phyloP scores from a whole-genome alignment of 352 stramenopile genomes.

The Elongisporangium anandrum region DNA sequence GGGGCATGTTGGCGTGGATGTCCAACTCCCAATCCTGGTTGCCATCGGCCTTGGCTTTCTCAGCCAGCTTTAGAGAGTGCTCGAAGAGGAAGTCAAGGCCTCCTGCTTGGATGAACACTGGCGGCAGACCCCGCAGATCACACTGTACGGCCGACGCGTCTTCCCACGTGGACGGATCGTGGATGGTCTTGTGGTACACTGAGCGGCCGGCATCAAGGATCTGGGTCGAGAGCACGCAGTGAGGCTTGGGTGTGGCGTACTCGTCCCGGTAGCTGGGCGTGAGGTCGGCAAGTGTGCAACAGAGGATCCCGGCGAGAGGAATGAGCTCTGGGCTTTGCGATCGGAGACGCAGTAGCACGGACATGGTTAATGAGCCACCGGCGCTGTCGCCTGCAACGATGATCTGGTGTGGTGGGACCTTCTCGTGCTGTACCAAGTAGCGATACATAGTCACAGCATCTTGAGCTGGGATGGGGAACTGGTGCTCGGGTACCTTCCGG shows the following conservation, averaged over 20 bases:
- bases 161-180: constrained; percentile 24
- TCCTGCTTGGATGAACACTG: constrained; percentile 35
- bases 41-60: constrained; percentile 30
- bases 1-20: constrained; percentile 28
- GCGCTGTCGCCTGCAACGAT: constrained; percentile 42
- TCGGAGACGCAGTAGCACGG: constrained; percentile 29
- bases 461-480: constrained; percentile 29
- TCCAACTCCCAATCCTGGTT: constrained; percentile 37
- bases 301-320: constrained; percentile 25
- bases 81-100: constrained; percentile 34
- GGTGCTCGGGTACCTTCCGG: constrained; percentile 37
- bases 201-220: constrained; percentile 15
- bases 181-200: constrained; percentile 17
- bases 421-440: constrained; percentile 28
- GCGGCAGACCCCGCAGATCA: constrained; percentile 28
- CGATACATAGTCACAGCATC: constrained; percentile 39
- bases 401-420: constrained; percentile 26
- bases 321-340: constrained; percentile 11
- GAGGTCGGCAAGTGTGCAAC: constrained; percentile 28
- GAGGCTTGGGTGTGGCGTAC: neutral
- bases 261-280: constrained; percentile 15
- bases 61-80: constrained; percentile 20
- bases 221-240: constrained; percentile 30
- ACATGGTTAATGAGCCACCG: constrained; percentile 36
- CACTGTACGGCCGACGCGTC: constrained; percentile 39